Conservation (phyloP, 2,329 filamentous ascomycete species). For the Microdochium bolleyi region DNA sequence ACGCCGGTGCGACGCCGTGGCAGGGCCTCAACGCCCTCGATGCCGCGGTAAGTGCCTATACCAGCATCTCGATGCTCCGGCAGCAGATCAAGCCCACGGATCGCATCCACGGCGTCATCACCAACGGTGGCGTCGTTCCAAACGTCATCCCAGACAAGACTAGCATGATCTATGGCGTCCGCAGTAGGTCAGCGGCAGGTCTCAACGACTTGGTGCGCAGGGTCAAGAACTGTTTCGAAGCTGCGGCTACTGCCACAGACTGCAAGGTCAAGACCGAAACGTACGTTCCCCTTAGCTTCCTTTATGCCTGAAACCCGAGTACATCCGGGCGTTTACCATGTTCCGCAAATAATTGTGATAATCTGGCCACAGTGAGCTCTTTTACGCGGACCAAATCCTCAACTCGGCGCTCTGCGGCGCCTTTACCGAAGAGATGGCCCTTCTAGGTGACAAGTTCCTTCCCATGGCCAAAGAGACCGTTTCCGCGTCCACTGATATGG, state of each 20-base stretch:
- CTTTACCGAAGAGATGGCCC: neutral
- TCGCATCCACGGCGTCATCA: constrained; percentile 41
- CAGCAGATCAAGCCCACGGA: constrained; percentile 40
- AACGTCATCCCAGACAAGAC: constrained; percentile 34
- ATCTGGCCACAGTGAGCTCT: constrained; percentile 30
- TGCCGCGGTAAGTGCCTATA: constrained; percentile 32
- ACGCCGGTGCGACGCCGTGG: constrained; percentile 40
- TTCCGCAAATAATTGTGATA: neutral
- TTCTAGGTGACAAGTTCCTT: neutral
- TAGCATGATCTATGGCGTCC: constrained; percentile 33
- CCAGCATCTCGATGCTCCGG: constrained; percentile 33
- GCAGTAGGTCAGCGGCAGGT: constrained; percentile 27
- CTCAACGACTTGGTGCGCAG: constrained; percentile 20
- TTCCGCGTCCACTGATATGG: neutral
- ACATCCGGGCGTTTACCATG: neutral
- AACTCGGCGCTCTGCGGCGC: constrained; percentile 3
- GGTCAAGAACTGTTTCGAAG: constrained; percentile 12
- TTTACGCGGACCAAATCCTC: constrained; percentile 41
- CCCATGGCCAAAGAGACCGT: neutral
- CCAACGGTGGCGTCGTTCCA: constrained; percentile 26
- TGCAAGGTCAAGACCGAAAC: constrained; percentile 18
- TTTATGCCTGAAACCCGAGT: neutral
- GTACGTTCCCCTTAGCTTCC: neutral
- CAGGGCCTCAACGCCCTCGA: constrained; percentile 42
- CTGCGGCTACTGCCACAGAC: constrained; percentile 15